Evolutionary conservation across 2,329 filamentous ascomycete genomes (phyloP).

Genomic region (Botrytis aclada): DNA sequence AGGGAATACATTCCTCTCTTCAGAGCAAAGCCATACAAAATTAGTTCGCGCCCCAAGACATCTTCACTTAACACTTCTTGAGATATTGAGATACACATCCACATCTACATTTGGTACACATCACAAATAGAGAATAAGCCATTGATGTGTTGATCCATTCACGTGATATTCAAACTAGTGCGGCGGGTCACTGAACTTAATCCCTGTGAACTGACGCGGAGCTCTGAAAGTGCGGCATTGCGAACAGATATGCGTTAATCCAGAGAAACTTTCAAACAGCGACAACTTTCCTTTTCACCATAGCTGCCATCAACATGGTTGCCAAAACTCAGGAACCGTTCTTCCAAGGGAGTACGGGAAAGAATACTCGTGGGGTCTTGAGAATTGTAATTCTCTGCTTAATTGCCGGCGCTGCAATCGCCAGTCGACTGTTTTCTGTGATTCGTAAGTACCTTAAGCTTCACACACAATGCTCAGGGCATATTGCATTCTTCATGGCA

Average conservation of each 20-base stretch:
- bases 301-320: constrained; percentile 40
- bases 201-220: constrained; percentile 32
- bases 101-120: not conserved
- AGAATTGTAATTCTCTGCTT: constrained; percentile 85
- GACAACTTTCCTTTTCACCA: constrained; percentile 30
- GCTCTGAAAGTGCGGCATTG: constrained; percentile 27
- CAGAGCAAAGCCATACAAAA: not conserved
- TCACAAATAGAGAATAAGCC: not conserved
- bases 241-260: constrained; percentile 32
- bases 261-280: constrained; percentile 25
- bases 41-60: not conserved
- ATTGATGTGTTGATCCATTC: not conserved
- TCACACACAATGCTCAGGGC: constrained; percentile 8
- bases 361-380: constrained; percentile 80
- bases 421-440: constrained; percentile 95
- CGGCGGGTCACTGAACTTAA: constrained; percentile 16
- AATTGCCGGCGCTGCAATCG: constrained; percentile 87
- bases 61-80: not conserved
- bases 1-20: not conserved
- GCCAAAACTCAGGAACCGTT: constrained; percentile 45
- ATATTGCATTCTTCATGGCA: not conserved
- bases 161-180: constrained; percentile 12
- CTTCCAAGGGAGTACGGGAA: constrained; percentile 73
- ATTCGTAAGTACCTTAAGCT: constrained; percentile 67
- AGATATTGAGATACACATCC: not conserved